phyloP scores from a whole-genome alignment of 2,329 filamentous ascomycete genomes.

The Arthrobotrys entomopaga region DNA sequence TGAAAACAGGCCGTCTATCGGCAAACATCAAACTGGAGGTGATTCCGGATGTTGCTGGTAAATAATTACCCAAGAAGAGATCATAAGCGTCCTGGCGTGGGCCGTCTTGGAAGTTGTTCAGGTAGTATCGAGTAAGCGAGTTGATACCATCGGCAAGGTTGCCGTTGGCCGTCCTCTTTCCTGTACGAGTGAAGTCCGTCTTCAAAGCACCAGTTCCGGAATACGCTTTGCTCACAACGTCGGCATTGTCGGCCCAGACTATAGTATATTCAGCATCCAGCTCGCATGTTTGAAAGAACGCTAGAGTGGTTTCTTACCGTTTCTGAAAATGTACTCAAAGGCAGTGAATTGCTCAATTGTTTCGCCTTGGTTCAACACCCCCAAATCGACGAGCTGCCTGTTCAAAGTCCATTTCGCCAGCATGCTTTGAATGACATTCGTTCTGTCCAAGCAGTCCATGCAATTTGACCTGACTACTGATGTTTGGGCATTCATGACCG shows the following conservation, averaged over 20 bases:
- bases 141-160: constrained; percentile 87
- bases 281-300: neutral
- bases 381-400: constrained; percentile 85
- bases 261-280: constrained; percentile 24
- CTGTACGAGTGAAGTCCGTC: constrained; percentile 96
- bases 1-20: constrained; percentile 83
- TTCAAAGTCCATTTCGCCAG: constrained; percentile 88
- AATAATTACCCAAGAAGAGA: constrained; percentile 87
- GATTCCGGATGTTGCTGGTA: constrained; percentile 76
- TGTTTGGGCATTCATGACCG: constrained; percentile 80
- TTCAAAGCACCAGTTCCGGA: constrained; percentile 97
- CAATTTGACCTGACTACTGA: constrained; percentile 97
- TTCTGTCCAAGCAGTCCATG: constrained; percentile 98
- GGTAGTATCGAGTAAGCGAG: constrained; percentile 85
- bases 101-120: constrained; percentile 94
- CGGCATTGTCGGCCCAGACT: constrained; percentile 97
- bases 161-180: constrained; percentile 84
- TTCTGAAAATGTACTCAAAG: constrained; percentile 93
- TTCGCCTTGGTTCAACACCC: constrained; percentile 79
- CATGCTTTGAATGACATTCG: constrained; percentile 98
- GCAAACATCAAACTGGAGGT: constrained; percentile 80
- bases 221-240: constrained; percentile 91
- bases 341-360: constrained; percentile 74
- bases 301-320: constrained; percentile 63
- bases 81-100: constrained; percentile 96